Percentiles rank a stretch among this genome's conserved stretches.
These are phyloP conservation scores for Achlya hypogyna DNA, from an alignment of 352 stramenopile genomes.

Conservation along the genomic window DNA sequence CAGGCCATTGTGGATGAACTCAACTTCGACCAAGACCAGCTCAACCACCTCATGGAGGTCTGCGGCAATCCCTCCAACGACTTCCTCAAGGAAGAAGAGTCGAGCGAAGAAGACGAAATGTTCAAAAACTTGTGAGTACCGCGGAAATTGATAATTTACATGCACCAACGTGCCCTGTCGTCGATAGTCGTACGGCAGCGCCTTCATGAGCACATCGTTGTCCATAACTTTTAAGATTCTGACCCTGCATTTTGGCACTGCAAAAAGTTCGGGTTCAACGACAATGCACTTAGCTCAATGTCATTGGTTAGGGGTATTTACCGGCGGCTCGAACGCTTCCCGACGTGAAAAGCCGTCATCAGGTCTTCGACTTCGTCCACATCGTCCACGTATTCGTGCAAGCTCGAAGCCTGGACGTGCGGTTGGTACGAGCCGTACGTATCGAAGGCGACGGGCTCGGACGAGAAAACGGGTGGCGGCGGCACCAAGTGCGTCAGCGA, in stretches of 20 bases:
- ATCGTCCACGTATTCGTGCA: conserved; percentile 5
- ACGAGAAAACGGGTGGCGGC: background rate
- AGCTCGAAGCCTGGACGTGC: background rate
- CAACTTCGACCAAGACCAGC: background rate
- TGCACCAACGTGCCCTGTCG: background rate
- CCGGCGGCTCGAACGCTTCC: background rate
- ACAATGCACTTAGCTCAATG: too few species aligned
- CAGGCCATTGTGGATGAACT: conserved; percentile 9
- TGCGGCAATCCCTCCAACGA: background rate
- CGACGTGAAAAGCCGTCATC: conserved; percentile 4
- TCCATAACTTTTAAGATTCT: too few species aligned
- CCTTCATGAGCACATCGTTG: too few species aligned
- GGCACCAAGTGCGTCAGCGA: background rate
- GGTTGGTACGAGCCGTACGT: background rate
- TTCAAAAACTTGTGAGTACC: background rate
- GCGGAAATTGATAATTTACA: background rate
- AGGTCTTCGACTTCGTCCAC: conserved; percentile 6
- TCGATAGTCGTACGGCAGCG: too few species aligned
- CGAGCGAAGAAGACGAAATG: background rate
- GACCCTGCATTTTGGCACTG: too few species aligned
- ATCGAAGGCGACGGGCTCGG: background rate
- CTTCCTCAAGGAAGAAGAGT: background rate
- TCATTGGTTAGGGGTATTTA: too few species aligned
- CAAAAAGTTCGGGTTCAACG: too few species aligned
- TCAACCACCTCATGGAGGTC: conserved; percentile 12